Base-by-base conservation (phyloP, 495 filamentous ascomycete species). In the Penicillium dipodomyicola region DNA sequence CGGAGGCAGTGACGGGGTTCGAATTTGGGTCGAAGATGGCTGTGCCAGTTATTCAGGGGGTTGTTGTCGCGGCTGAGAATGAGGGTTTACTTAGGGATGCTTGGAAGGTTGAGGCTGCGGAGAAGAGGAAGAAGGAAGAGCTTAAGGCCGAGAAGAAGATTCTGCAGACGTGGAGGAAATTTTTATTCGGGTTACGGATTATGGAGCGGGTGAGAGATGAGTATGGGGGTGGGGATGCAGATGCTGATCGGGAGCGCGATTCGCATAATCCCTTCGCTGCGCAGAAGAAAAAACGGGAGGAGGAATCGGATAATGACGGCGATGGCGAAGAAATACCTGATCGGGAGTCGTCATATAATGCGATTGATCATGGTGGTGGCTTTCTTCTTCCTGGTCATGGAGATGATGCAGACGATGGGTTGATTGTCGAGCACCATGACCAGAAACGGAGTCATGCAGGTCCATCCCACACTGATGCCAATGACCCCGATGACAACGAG, bases 1-100 rank as follows among this genome's bases (percentile, higher is more conserved):
- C 95, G 1, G 94, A 99, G 65, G 94, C 95, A 19, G 93, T 96
- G 10, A 92, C 88, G 4, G 95, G 91, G 4, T 99, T 99, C 72
- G 94, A 99, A 69, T 99, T 99, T 72, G 89, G 90, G 10, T 86
- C 89, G 45, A 86, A 92, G 60, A 89, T 93, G 81, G 95, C 94
- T 9, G 89, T 97, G 17, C 94, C 94, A 10, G 85, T 96, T 2
- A 85, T 97, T 42, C 85, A 91, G 47, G 94, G 95, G 0, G 91
- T 97, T 0, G 91, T 99, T 0, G 78, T 96, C 2, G 92, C 94
- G 0, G 80, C 80, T 49, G 92, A 92, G 67, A 80, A 96, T 61
- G 83, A 88, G 60, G 84, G 85, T 7, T 59, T 80, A 25, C 76
- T 97, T 7, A 83, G 87, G 63, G 91, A 94, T 65, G 88, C 92